phyloP scores from a whole-genome alignment of 2,329 filamentous ascomycete species.

The Neofusicoccum kwambonambiense region DNA sequence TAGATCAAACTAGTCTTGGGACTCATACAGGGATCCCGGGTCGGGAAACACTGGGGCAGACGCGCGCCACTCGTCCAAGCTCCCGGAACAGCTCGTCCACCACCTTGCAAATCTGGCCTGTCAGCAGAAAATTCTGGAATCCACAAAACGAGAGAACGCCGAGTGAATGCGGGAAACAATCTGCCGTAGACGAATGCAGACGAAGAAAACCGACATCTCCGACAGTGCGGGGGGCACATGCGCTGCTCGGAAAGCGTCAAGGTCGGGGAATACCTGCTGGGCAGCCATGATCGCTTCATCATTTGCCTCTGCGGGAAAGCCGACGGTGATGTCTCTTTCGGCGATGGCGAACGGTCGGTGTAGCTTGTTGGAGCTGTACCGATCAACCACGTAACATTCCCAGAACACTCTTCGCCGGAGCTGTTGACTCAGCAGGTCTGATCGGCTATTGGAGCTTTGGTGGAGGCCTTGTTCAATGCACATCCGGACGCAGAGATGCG shows the following conservation, averaged over 20 bases:
- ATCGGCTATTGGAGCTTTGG: constrained; percentile 12
- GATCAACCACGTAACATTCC: constrained; percentile 47
- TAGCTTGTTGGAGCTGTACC: constrained; percentile 45
- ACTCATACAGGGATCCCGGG: constrained; percentile 44
- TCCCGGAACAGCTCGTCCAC: constrained; percentile 31
- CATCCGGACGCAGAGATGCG: constrained; percentile 41
- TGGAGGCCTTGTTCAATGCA: constrained; percentile 43
- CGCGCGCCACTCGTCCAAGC: constrained; percentile 37
- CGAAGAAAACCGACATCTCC: constrained; percentile 42
- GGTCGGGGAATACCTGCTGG: neutral
- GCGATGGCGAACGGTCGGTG: constrained; percentile 44
- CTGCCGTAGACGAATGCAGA: constrained; percentile 38
- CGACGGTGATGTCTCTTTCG: constrained; percentile 40
- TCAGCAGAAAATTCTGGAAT: neutral
- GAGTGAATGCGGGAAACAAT: constrained; percentile 43
- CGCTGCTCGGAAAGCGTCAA: constrained; percentile 24
- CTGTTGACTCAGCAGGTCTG: constrained; percentile 34
- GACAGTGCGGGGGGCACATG: constrained; percentile 17
- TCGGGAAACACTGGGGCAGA: constrained; percentile 32
- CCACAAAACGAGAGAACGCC: constrained; percentile 25
- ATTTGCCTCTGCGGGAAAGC: constrained; percentile 36
- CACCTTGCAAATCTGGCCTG: neutral
- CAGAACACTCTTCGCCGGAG: constrained; percentile 44
- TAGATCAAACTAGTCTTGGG: constrained; percentile 47
- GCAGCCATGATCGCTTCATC: constrained; percentile 27